phyloP scores from a whole-genome alignment of 495 filamentous ascomycete species.

The Neurospora africana region DNA sequence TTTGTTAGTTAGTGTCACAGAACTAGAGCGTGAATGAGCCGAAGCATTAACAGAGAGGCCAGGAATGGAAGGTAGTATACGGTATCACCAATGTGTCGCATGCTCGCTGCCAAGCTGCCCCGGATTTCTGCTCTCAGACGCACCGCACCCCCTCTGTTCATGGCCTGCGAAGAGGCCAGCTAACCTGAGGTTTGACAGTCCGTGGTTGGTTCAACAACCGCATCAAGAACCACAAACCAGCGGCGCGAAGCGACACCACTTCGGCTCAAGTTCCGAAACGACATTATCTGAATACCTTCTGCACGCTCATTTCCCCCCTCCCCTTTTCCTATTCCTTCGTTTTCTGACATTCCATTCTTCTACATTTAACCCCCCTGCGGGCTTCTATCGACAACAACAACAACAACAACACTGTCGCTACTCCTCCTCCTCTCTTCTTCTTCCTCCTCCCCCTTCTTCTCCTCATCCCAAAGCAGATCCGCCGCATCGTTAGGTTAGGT shows the following conservation, averaged over 20 bases:
- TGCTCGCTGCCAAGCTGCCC: not conserved
- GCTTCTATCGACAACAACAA: not conserved
- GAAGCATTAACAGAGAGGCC: not conserved
- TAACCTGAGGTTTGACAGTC: not conserved
- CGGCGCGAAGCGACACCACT: not conserved
- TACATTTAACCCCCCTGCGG: not conserved
- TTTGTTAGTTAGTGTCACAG: not conserved
- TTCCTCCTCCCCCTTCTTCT: not conserved
- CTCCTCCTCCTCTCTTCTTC: not conserved
- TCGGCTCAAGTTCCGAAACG: not conserved
- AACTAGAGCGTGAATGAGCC: not conserved
- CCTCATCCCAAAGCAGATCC: not conserved
- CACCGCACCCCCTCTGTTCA: not conserved
- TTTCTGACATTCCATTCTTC: not conserved
- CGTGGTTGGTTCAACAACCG: not conserved
- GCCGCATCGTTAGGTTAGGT: not conserved
- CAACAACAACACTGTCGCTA: not conserved
- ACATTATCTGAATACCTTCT: constrained; percentile 1
- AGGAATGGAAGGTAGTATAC: not conserved
- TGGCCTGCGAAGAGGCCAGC: not conserved
- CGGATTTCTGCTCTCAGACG: not conserved
- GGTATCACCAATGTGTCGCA: not conserved
- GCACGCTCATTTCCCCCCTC: not conserved
- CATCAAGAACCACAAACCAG: not conserved
- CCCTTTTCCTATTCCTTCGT: not conserved